Conservation (phyloP, 371 early-diverging fungal genomes). For the Actinomucor elegans region DNA sequence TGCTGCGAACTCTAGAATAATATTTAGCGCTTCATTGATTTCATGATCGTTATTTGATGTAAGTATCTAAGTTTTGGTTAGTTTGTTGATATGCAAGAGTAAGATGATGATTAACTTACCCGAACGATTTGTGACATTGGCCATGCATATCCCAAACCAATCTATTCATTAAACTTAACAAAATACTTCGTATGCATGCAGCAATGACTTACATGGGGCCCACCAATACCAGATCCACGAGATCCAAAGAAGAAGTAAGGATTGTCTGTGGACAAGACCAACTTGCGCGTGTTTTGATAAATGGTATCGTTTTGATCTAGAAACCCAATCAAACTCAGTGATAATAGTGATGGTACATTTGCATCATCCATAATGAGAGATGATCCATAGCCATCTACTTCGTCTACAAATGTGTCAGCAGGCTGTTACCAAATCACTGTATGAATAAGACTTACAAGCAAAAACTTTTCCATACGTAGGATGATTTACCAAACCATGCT, state of each 20-base stretch:
- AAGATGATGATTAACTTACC: slow-evolving; percentile 5
- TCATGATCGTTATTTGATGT: slow-evolving; percentile 36
- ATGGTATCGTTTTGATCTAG: slow-evolving; percentile 43
- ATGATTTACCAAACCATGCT: slow-evolving; percentile 50
- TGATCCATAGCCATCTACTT: slow-evolving; percentile 71
- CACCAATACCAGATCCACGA: slow-evolving; percentile 56
- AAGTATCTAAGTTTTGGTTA: slow-evolving; percentile 27
- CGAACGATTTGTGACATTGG: slow-evolving; percentile 37
- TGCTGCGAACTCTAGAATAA: slow-evolving; percentile 28
- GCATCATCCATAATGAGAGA: slow-evolving; percentile 70
- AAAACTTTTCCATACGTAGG: slow-evolving; percentile 41
- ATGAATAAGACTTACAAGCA: slow-evolving; percentile 35
- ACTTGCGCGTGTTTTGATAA: slow-evolving; percentile 59
- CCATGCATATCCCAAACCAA: slow-evolving; percentile 31
- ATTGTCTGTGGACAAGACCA: slow-evolving; percentile 58
- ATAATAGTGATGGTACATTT: slow-evolving; percentile 64
- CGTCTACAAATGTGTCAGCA: slow-evolving; percentile 26
- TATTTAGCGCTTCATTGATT: slow-evolving; percentile 30
- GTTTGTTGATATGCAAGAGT: background rate
- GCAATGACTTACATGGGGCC: slow-evolving; percentile 56
- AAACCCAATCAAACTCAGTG: slow-evolving; percentile 64
- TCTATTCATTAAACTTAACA: slow-evolving; percentile 7
- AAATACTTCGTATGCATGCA: background rate
- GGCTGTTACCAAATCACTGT: background rate
- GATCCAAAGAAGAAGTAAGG: slow-evolving; percentile 61